phyloP scores from a whole-genome alignment of 2,329 filamentous ascomycete genomes.

The Exophiala bonariae region DNA sequence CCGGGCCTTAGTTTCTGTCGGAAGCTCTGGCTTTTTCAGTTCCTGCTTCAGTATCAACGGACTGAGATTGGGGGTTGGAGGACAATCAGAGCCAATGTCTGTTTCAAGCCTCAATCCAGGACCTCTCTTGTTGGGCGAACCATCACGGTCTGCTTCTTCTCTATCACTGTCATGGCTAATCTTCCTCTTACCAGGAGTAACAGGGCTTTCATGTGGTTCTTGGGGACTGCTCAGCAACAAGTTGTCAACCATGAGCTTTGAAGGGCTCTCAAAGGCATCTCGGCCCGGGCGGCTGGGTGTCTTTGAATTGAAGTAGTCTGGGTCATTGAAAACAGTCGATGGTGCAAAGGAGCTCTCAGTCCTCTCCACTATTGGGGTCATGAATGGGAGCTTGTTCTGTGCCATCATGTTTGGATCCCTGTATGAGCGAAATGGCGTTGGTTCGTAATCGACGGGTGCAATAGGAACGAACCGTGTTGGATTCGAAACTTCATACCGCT shows the following conservation, averaged over 20 bases:
- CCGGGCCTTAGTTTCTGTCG: slow-evolving; percentile 30
- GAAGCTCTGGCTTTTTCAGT: slow-evolving; percentile 10
- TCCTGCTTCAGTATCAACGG: slow-evolving; percentile 20
- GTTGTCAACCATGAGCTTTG: slow-evolving; percentile 41
- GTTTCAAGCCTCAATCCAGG: not conserved
- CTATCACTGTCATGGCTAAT: slow-evolving; percentile 6
- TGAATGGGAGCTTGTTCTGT: slow-evolving; percentile 91
- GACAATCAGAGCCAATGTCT: not conserved
- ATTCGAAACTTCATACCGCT: slow-evolving; percentile 40
- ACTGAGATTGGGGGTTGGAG: not conserved
- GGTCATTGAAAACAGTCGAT: slow-evolving; percentile 58
- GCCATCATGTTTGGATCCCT: slow-evolving; percentile 76
- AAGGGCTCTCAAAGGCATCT: slow-evolving; percentile 26
- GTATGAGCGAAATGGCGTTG: slow-evolving; percentile 70
- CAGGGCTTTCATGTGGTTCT: slow-evolving; percentile 49
- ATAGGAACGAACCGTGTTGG: slow-evolving; percentile 72
- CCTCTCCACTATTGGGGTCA: slow-evolving; percentile 96
- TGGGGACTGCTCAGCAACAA: slow-evolving; percentile 67
- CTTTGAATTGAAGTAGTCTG: slow-evolving; percentile 66
- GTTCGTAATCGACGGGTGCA: slow-evolving; percentile 82
- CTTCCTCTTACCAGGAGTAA: slow-evolving; percentile 19
- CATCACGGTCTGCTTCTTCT: slow-evolving; percentile 13
- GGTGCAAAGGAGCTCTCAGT: slow-evolving; percentile 84
- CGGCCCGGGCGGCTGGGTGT: slow-evolving; percentile 68
- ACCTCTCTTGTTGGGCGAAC: slow-evolving; percentile 13